These are phyloP conservation scores for Henningerozyma blattae DNA, from an alignment of 805 yeast genomes.

Conservation along the genomic window DNA sequence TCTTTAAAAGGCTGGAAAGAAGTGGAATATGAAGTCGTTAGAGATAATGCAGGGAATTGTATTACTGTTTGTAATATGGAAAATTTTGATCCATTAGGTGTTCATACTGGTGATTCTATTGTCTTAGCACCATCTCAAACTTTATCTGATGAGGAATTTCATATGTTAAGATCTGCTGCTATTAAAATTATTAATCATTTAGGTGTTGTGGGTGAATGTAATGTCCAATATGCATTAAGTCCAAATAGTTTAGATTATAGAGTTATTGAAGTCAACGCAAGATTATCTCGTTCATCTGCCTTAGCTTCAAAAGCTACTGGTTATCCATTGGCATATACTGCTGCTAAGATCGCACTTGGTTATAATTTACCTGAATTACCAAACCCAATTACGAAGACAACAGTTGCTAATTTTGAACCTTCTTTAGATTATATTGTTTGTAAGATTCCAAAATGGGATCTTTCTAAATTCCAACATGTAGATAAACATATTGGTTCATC, in stretches of 20 bases:
- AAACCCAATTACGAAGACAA: conserved; percentile 91
- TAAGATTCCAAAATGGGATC: conserved; percentile 97
- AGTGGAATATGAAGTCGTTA: conserved; percentile 95
- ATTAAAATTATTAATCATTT: conserved; percentile 93
- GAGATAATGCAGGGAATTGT: conserved; percentile 94
- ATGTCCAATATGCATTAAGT: conserved; percentile 91
- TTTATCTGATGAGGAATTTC: conserved; percentile 90
- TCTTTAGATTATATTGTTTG: conserved; percentile 93
- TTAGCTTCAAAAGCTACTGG: conserved; percentile 98
- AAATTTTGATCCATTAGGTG: conserved; percentile 95
- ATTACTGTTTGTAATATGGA: conserved; percentile 99
- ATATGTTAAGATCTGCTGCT: conserved; percentile 96
- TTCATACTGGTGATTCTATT: conserved; percentile 97
- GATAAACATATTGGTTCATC: conserved; percentile 88
- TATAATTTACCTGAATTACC: conserved; percentile 91
- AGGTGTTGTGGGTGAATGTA: conserved; percentile 99
- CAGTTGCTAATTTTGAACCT: conserved; percentile 95
- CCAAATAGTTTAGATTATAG: conserved; percentile 94
- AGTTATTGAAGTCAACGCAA: conserved; percentile 95
- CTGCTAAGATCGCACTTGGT: conserved; percentile 93
- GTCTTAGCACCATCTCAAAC: conserved; percentile 99
- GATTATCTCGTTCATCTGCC: conserved; percentile 94
- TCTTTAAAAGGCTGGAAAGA: conserved; percentile 99
- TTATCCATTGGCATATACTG: conserved; percentile 96
- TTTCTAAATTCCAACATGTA: conserved; percentile 89